A percentile compares a stretch with the other conserved stretches of the same genome.
Conservation (phyloP, 352 stramenopile species). For the Blastocystis sp. region DNA sequence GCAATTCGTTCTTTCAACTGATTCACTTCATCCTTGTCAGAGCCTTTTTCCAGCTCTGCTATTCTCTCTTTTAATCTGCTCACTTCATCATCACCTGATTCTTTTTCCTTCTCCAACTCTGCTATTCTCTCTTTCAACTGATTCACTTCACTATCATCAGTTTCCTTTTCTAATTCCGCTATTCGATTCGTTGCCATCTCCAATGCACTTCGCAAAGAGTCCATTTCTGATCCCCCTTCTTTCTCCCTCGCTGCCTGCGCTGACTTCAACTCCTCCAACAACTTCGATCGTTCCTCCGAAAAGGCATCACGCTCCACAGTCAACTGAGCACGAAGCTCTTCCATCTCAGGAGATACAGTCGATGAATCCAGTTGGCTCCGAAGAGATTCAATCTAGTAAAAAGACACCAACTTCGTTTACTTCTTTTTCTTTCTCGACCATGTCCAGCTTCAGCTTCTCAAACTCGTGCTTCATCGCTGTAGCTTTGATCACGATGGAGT, state of each 20-base stretch:
- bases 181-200: background rate
- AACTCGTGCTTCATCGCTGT: slow-evolving; percentile 47
- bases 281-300: background rate
- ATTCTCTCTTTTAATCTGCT: background rate
- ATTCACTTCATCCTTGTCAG: background rate
- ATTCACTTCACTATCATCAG: background rate
- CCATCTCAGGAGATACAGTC: background rate
- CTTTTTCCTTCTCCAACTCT: slow-evolving; percentile 31
- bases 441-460: slow-evolving; percentile 31
- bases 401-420: background rate
- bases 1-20: background rate
- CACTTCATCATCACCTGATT: background rate
- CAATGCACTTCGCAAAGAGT: background rate
- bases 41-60: background rate
- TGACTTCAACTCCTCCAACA: background rate
- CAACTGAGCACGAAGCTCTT: background rate
- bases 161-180: background rate
- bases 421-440: background rate
- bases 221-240: background rate
- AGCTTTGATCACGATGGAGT: slow-evolving; percentile 17
- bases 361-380: background rate
- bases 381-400: background rate
- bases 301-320: background rate
- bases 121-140: background rate
- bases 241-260: background rate